These are phyloP conservation scores for Cyclotella sp. DNA, from an alignment of 108 stramenopile genomes.

Conservation along the genomic window DNA sequence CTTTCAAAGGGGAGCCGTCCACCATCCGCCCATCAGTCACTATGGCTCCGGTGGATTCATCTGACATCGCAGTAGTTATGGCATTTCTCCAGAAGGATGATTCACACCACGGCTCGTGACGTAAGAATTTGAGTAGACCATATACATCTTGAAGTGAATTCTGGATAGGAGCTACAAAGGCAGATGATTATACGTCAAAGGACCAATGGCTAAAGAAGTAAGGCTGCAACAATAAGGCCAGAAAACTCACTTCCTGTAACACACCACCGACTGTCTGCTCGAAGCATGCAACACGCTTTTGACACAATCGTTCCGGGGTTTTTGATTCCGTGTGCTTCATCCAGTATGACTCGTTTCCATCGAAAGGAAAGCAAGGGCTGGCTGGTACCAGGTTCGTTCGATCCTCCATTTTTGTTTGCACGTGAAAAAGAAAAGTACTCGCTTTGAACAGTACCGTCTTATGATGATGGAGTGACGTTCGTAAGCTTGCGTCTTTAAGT, in stretches of 20 bases:
- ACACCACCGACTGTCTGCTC: constrained; percentile 77
- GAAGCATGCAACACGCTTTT: constrained; percentile 70
- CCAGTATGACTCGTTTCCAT: constrained; percentile 82
- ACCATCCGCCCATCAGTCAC: constrained; percentile 9
- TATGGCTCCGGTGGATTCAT: constrained; percentile 11
- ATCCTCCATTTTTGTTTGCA: constrained; percentile 16
- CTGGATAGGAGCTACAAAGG: constrained; percentile 69
- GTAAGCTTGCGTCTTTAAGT: neutral
- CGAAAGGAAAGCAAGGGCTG: constrained; percentile 51
- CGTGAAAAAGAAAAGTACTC: constrained; percentile 33
- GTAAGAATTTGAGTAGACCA: constrained; percentile 76
- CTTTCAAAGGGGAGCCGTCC: neutral
- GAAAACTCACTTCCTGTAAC: constrained; percentile 67
- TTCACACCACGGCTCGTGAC: constrained; percentile 87
- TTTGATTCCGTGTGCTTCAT: constrained; percentile 83
- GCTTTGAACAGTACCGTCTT: constrained; percentile 55
- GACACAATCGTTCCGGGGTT: constrained; percentile 75
- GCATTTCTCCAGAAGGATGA: constrained; percentile 76
- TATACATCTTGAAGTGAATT: constrained; percentile 85
- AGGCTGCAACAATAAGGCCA: no score
- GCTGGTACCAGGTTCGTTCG: constrained; percentile 4
- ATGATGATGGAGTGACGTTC: neutral
- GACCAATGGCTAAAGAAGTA: no score
- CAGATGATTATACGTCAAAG: neutral
- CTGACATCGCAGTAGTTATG: constrained; percentile 51